Conservation (phyloP, 257 asterid species). For the Anisodus tanguticus region DNA sequence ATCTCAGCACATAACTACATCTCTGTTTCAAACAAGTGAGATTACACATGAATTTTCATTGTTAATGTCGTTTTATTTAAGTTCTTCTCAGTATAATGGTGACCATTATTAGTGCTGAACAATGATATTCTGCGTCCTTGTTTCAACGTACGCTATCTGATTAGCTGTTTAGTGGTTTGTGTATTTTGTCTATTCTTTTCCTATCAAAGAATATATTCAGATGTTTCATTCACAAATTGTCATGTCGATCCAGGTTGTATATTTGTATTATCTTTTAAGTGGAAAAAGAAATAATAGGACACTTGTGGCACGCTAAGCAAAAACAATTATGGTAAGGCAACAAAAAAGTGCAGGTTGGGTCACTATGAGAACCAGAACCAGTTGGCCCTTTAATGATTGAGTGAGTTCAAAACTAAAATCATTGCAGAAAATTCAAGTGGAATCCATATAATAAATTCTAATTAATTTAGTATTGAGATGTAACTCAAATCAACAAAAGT, state of each 20-base stretch:
- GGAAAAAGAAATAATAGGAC: not conserved
- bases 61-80: too few species aligned
- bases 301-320: not conserved
- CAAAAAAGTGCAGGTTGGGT: constrained; percentile 12
- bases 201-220: not conserved
- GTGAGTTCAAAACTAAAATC: not conserved
- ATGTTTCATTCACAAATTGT: not conserved
- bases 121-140: not conserved
- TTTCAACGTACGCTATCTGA: not conserved
- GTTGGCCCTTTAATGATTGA: not conserved
- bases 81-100: not conserved
- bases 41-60: not conserved
- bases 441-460: not conserved
- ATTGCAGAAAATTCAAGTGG: not conserved
- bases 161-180: not conserved
- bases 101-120: not conserved
- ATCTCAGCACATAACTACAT: not conserved
- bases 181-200: not conserved
- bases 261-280: not conserved
- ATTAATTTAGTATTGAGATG: not conserved
- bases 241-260: not conserved
- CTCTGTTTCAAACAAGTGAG: not conserved
- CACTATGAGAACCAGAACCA: not conserved
- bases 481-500: not conserved
- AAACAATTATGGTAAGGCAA: not conserved